A percentile compares a stretch with the other conserved stretches of the same genome.
These are phyloP conservation scores for Begonia peltatifolia DNA, from an alignment of 306 rosid species.

Conservation along the genomic window DNA sequence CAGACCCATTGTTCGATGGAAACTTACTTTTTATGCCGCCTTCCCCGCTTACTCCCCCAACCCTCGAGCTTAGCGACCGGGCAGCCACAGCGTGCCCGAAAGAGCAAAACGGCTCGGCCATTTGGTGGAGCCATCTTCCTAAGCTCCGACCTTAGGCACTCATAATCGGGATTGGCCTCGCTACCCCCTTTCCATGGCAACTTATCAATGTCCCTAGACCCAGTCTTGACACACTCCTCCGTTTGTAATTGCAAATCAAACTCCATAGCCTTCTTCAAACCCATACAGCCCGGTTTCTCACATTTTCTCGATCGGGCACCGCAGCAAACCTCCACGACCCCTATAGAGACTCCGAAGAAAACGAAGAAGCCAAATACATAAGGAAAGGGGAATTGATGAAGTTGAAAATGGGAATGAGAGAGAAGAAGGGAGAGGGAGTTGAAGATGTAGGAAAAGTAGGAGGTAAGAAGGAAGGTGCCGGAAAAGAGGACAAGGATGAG, in stretches of 20 bases:
- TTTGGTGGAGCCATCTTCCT: slow-evolving; percentile 85
- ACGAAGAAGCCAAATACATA: slow-evolving; percentile 34
- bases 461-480: slow-evolving; percentile 67
- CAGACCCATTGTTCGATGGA: not conserved
- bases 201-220: slow-evolving; percentile 38
- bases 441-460: slow-evolving; percentile 87
- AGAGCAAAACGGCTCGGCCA: slow-evolving; percentile 81
- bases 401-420: slow-evolving; percentile 21
- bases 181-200: slow-evolving; percentile 91
- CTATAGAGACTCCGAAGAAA: slow-evolving; percentile 19
- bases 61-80: slow-evolving; percentile 89
- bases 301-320: slow-evolving; percentile 57
- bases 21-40: slow-evolving; percentile 73
- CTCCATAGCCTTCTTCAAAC: slow-evolving; percentile 71
- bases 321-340: slow-evolving; percentile 35
- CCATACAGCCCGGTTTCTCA: slow-evolving; percentile 40
- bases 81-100: slow-evolving; percentile 77
- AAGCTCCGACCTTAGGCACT: slow-evolving; percentile 72
- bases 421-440: slow-evolving; percentile 70
- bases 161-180: slow-evolving; percentile 71
- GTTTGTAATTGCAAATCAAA: slow-evolving; percentile 72
- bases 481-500: slow-evolving; percentile 69
- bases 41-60: slow-evolving; percentile 68
- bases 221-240: slow-evolving; percentile 35
- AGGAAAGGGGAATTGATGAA: slow-evolving; percentile 23